phyloP scores from a whole-genome alignment of 2,329 filamentous ascomycete genomes.

The Claviceps pazoutovae region DNA sequence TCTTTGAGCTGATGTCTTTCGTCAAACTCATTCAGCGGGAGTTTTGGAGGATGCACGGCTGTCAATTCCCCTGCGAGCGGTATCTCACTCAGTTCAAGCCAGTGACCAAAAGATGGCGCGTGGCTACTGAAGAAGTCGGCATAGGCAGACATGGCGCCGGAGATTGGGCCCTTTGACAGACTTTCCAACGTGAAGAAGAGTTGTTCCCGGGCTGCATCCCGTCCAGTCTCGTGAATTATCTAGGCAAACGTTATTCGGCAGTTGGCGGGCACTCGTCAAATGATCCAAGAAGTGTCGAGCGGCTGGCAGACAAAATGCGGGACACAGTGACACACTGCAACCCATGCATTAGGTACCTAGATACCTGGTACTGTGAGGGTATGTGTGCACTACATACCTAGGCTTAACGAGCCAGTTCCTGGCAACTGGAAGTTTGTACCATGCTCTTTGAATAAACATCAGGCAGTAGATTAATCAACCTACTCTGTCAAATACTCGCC shows the following conservation, averaged over 20 bases:
- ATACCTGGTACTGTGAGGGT: no score
- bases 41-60: constrained; percentile 4
- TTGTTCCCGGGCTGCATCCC: background rate
- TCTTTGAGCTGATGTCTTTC: constrained; percentile 8
- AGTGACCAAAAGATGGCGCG: background rate
- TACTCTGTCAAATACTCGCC: no score
- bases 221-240: no score
- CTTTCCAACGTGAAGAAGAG: background rate
- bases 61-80: constrained; percentile 14
- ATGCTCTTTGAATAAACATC: no score
- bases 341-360: background rate
- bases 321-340: background rate
- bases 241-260: background rate
- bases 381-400: no score
- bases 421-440: no score
- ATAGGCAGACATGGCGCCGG: background rate
- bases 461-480: no score
- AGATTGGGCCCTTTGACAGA: background rate
- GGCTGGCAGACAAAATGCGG: background rate
- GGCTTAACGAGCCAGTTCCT: no score
- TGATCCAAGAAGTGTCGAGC: background rate
- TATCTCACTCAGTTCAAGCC: constrained; percentile 10
- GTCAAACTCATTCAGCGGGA: constrained; percentile 7
- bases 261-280: background rate
- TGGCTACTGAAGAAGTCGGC: constrained; percentile 1